phyloP scores from a whole-genome alignment of 2,329 filamentous ascomycete genomes.

The Plenodomus lindquistii region DNA sequence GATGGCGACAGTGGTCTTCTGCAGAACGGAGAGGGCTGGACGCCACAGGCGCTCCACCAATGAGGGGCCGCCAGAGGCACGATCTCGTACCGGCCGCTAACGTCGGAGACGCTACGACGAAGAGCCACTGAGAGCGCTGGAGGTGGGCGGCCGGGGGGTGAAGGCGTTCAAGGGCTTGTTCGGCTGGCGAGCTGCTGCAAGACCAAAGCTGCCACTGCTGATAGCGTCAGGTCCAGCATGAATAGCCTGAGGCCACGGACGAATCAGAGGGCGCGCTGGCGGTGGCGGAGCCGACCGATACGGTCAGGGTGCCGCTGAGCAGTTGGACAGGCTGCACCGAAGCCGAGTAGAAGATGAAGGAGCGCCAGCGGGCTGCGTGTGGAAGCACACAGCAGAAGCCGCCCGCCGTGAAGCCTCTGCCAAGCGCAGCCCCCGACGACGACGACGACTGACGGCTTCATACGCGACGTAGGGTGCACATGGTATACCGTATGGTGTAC shows the following conservation, averaged over 20 bases:
- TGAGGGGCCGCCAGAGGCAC: constrained; percentile 17
- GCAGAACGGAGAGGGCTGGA: constrained; percentile 42
- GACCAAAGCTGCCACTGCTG: constrained; percentile 25
- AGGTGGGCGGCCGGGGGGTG: constrained; percentile 17
- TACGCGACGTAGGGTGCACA: constrained; percentile 7
- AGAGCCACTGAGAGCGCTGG: constrained; percentile 34
- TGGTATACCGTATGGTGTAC: not conserved
- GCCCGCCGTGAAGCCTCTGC: constrained; percentile 30
- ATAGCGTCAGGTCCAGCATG: constrained; percentile 34
- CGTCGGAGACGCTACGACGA: constrained; percentile 33
- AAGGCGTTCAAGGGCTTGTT: constrained; percentile 27
- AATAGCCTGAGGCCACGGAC: constrained; percentile 14
- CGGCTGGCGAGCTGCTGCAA: constrained; percentile 28
- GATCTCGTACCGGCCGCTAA: constrained; percentile 42
- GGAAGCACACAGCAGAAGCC: constrained; percentile 21
- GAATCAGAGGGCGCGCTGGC: constrained; percentile 24
- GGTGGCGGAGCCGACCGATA: constrained; percentile 41
- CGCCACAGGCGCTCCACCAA: constrained; percentile 36
- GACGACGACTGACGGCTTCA: constrained; percentile 14
- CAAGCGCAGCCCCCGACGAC: constrained; percentile 12
- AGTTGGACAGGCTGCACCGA: constrained; percentile 40
- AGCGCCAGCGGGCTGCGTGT: constrained; percentile 31
- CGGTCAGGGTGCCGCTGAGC: constrained; percentile 25
- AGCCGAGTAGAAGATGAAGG: constrained; percentile 39
- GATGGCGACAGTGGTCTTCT: constrained; percentile 33